A percentile compares a stretch with the other conserved stretches of the same genome.
Conservation (phyloP, 2,329 filamentous ascomycete genomes). For the Seiridium cupressi region DNA sequence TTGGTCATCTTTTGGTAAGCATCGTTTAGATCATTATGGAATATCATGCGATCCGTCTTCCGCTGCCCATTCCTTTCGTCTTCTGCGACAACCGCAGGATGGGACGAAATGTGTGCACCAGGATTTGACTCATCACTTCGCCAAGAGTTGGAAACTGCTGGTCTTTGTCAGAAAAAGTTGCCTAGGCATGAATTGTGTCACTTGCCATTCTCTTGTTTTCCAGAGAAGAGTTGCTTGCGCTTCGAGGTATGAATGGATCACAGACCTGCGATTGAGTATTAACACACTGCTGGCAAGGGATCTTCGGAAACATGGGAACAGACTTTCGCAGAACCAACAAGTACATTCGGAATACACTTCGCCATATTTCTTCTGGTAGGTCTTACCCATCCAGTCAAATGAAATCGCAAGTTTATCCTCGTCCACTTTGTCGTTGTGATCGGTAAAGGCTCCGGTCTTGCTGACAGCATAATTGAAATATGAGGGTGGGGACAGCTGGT, state of each 20-base stretch:
- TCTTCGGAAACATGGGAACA: neutral
- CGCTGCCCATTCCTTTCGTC: neutral
- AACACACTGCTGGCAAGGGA: neutral
- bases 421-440: conserved; percentile 79
- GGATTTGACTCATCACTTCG: neutral
- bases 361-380: conserved; percentile 60
- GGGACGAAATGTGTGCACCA: conserved; percentile 6
- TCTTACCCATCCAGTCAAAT: conserved; percentile 69
- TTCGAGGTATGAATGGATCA: conserved; percentile 1
- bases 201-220: too few relatives aligned
- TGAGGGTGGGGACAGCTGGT: conserved; percentile 60
- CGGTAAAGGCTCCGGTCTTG: conserved; percentile 56
- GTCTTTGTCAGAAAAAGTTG: neutral
- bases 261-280: neutral
- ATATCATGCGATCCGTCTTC: neutral
- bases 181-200: neutral
- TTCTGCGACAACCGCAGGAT: conserved; percentile 6
- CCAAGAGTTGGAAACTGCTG: neutral
- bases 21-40: conserved; percentile 9
- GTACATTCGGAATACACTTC: conserved; percentile 70
- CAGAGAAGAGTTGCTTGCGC: too few relatives aligned
- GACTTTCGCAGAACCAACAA: conserved; percentile 77
- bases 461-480: conserved; percentile 59
- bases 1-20: neutral
- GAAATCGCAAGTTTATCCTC: conserved; percentile 58